Conservation (phyloP, 331 rosid genomes). For the Malus hybrid region DNA sequence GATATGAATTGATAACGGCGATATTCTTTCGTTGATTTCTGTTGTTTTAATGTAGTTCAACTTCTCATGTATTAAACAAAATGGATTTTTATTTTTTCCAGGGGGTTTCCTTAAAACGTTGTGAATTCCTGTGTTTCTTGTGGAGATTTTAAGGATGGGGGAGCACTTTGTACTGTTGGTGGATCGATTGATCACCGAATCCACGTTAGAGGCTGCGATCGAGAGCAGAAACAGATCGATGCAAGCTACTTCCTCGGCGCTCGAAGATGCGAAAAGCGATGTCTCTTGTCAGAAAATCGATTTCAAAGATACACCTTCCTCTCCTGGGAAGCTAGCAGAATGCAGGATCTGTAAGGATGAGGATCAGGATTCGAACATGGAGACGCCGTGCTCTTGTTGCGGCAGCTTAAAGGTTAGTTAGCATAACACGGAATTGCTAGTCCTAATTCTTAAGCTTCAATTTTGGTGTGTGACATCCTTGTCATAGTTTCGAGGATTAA, state of each 20-base stretch:
- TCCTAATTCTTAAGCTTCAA: neutral
- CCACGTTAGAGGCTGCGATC: slow-evolving; percentile 85
- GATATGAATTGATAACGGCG: too few species aligned
- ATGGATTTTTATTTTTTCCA: neutral
- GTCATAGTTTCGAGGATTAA: neutral
- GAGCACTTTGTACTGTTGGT: slow-evolving; percentile 88
- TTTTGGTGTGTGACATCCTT: neutral
- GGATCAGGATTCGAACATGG: slow-evolving; percentile 85
- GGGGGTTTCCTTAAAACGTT: slow-evolving; percentile 9
- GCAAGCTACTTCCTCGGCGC: slow-evolving; percentile 50
- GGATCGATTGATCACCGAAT: slow-evolving; percentile 83
- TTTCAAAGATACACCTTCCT: slow-evolving; percentile 17
- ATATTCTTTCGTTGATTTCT: neutral
- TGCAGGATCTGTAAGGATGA: slow-evolving; percentile 97
- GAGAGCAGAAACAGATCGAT: slow-evolving; percentile 58
- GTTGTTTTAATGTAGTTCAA: too few species aligned
- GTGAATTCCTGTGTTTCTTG: slow-evolving; percentile 1
- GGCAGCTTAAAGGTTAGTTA: slow-evolving; percentile 92
- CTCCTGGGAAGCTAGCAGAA: slow-evolving; percentile 50
- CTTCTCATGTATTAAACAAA: neutral
- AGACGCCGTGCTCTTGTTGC: slow-evolving; percentile 86
- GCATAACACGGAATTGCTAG: neutral
- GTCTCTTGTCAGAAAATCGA: slow-evolving; percentile 29
- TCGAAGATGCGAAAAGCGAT: slow-evolving; percentile 29
- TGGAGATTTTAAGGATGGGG: slow-evolving; percentile 50